Evolutionary conservation across 139 green algal genomes (phyloP), one percentile per base, ranked within the genome.

Genomic region (Choricystis sp.): DNA sequence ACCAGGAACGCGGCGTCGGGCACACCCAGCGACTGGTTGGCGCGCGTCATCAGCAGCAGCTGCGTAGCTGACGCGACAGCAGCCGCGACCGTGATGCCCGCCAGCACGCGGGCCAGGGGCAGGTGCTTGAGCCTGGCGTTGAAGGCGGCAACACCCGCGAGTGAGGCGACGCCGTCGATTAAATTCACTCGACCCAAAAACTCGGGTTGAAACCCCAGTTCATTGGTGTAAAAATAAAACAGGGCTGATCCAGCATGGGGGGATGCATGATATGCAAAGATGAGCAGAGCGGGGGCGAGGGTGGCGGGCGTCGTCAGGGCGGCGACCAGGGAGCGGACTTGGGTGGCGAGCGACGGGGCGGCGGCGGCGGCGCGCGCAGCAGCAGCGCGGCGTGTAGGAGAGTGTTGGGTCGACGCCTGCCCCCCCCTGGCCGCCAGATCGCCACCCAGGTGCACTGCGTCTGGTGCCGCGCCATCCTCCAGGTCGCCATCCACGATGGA

Each of bases 131-230:
- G 71, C 57, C 67, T 83, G 1, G 26, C 72, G 68, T 90, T 88
- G 79, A 81, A 86, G 0, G 57, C 71, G 9, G 24, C 0, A 29
- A 86, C 72, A 0, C 82, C 81, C 23, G 59, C 65, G 25, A 95
- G 78, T 3, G 72, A 70, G 3, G 87, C 83, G 2, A 92, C 24
- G 19, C 70, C 72, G 3, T 78, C 77, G 24, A 81, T 77, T 24
- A 96, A 74, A 26, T 70, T 67, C 26, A 96, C 82, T 3, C 77
- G 67, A 2, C 89, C 89, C 24, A 96, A 72, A 72, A 96, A 96
- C 29, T 62, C 55, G 0, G 56, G 29, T 3, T 3, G 25, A 29
- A 68, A 68, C 3, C 3, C 4, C 5, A 68, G 56, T 4, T 31
- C 20, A 14, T 68, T 57, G 3, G 64, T 62, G 29, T 57, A 63